These are phyloP conservation scores for Microcera coccophila DNA, from an alignment of 2,329 filamentous ascomycete genomes.

Conservation along the genomic window DNA sequence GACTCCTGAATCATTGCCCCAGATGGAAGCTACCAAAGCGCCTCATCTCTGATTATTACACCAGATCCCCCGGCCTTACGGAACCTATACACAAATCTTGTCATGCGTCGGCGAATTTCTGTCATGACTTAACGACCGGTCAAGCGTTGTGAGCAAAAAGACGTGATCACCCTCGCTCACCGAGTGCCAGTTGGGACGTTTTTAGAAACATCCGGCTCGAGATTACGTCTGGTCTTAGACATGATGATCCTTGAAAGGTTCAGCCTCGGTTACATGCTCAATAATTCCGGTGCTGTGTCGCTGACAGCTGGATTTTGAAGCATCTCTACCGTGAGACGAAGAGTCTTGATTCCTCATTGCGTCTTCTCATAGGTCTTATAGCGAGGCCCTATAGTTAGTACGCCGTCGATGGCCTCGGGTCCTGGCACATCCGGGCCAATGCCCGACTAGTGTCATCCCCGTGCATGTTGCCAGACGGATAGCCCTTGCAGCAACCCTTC, in stretches of 20 bases:
- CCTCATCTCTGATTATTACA: slow-evolving; percentile 6
- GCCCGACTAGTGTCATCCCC: slow-evolving; percentile 4
- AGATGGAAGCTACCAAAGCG: slow-evolving; percentile 18
- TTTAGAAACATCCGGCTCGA: no score
- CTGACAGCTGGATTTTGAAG: slow-evolving; percentile 18
- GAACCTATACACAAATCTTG: no score
- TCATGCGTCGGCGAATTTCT: no score
- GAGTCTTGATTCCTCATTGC: slow-evolving; percentile 9
- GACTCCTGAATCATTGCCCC: slow-evolving; percentile 25
- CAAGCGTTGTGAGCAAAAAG: no score
- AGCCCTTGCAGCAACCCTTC: slow-evolving; percentile 1
- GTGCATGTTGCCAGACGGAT: slow-evolving; percentile 6
- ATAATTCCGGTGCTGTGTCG: slow-evolving; percentile 11
- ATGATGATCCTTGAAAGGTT: slow-evolving; percentile 14
- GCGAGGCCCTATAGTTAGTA: slow-evolving; percentile 3
- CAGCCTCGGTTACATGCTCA: slow-evolving; percentile 12
- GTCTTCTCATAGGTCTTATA: not conserved
- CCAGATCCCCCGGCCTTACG: not conserved
- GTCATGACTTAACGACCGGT: no score
- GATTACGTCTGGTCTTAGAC: no score
- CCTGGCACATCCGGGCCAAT: slow-evolving; percentile 10
- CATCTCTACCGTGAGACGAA: slow-evolving; percentile 22
- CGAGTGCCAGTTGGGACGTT: no score
- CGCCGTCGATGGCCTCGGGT: slow-evolving; percentile 8
- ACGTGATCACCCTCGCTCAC: no score